phyloP scores from a whole-genome alignment of 345 rosid genomes.

The Laguncularia racemosa region DNA sequence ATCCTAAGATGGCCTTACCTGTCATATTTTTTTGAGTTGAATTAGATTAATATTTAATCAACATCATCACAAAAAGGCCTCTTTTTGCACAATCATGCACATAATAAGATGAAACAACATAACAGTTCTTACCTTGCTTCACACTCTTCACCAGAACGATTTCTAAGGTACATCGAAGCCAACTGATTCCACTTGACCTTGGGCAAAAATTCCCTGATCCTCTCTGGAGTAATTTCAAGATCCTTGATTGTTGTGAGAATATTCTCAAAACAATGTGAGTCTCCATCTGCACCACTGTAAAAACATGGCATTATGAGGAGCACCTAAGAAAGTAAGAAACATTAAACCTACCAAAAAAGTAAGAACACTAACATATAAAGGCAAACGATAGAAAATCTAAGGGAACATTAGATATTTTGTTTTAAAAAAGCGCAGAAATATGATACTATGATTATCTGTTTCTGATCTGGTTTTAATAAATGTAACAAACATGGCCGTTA shows the following conservation, averaged over 20 bases:
- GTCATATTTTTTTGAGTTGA: no score
- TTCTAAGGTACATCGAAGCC: conserved; percentile 47
- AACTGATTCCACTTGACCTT: conserved; percentile 74
- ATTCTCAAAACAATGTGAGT: conserved; percentile 31
- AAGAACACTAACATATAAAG: no score
- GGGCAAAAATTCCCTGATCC: conserved; percentile 67
- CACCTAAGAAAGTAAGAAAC: not conserved
- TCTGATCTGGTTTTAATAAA: not conserved
- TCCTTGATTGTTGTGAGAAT: conserved; percentile 46
- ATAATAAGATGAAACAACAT: not conserved
- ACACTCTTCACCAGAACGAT: conserved; percentile 83
- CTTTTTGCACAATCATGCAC: no score
- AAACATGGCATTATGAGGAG: conserved; percentile 1
- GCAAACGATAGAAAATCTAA: not conserved
- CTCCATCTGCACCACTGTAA: conserved; percentile 44
- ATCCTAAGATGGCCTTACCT: no score
- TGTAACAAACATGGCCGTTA: no score
- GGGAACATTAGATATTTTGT: no score
- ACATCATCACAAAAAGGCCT: conserved; percentile 9
- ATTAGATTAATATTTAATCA: not conserved
- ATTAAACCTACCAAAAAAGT: not conserved
- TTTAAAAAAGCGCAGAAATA: not conserved
- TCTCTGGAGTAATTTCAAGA: conserved; percentile 69
- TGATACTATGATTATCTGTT: not conserved
- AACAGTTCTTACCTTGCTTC: conserved; percentile 50